These are phyloP conservation scores for Epichloe uncinata DNA, from an alignment of 2,329 filamentous ascomycete genomes.

Conservation along the genomic window DNA sequence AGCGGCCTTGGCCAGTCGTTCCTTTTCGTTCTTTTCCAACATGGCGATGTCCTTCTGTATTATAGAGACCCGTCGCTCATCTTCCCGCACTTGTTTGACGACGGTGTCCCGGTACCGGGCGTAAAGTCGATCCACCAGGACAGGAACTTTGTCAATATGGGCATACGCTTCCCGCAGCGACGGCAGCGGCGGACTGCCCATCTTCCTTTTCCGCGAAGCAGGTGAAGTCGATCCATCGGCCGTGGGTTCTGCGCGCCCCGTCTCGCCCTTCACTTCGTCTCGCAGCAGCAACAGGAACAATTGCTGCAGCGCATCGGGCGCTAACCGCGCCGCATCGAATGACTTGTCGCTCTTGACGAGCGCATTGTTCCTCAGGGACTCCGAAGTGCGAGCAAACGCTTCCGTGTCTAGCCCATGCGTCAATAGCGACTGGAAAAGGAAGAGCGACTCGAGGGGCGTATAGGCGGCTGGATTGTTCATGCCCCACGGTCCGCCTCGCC, in stretches of 20 bases:
- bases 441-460: constrained; percentile 73
- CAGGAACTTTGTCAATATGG: constrained; percentile 54
- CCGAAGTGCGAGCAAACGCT: constrained; percentile 60
- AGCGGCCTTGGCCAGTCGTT: constrained; percentile 21
- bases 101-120: constrained; percentile 57
- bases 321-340: constrained; percentile 64
- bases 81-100: constrained; percentile 56
- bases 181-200: constrained; percentile 48
- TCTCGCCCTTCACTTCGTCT: constrained; percentile 52
- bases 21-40: constrained; percentile 40
- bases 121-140: constrained; percentile 62
- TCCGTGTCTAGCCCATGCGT: constrained; percentile 50
- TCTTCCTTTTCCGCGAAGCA: constrained; percentile 61
- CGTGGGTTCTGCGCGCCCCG: constrained; percentile 17
- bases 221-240: constrained; percentile 35
- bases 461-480: constrained; percentile 51
- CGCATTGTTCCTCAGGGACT: constrained; percentile 58
- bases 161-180: constrained; percentile 53
- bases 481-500: constrained; percentile 41
- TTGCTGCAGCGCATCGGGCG: constrained; percentile 62
- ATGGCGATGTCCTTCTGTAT: constrained; percentile 55
- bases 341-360: constrained; percentile 55
- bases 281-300: constrained; percentile 65
- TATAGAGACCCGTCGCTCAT: constrained; percentile 54
- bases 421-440: constrained; percentile 70